Percentiles rank a stretch among this genome's conserved stretches.
These are phyloP conservation scores for Neoscytalidium dimidiatum DNA, from an alignment of 2,329 filamentous ascomycete genomes.

Conservation along the genomic window DNA sequence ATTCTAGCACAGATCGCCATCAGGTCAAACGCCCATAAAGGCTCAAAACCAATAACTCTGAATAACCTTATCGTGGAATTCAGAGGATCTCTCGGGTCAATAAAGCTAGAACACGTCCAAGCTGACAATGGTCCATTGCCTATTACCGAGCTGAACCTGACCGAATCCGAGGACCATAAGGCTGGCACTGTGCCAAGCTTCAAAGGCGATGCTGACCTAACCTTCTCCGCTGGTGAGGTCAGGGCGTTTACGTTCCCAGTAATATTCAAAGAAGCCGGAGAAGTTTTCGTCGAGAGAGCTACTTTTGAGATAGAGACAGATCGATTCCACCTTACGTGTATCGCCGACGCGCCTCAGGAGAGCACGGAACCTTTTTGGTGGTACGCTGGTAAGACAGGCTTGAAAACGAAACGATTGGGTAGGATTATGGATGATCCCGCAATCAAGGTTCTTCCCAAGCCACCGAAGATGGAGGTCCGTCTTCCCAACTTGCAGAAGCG, in stretches of 20 bases:
- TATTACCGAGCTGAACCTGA: constrained; percentile 2
- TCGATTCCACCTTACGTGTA: constrained; percentile 68
- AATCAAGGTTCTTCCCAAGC: constrained; percentile 79
- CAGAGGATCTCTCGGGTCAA: constrained; percentile 46
- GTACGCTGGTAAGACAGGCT: constrained; percentile 29
- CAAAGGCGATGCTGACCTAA: constrained; percentile 63
- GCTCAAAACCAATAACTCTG: constrained; percentile 49
- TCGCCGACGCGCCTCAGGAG: constrained; percentile 49
- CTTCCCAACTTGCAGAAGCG: constrained; percentile 64
- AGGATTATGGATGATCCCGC: constrained; percentile 44
- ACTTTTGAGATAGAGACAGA: constrained; percentile 65
- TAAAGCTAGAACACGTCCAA: constrained; percentile 32
- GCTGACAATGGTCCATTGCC: constrained; percentile 21
- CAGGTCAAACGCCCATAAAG: constrained; percentile 48
- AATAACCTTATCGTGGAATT: constrained; percentile 55
- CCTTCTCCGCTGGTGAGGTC: constrained; percentile 65
- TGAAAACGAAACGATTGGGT: constrained; percentile 32
- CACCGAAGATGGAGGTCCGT: constrained; percentile 83
- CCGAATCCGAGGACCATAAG: constrained; percentile 3
- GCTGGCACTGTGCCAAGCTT: constrained; percentile 38
- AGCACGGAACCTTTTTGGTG: constrained; percentile 35
- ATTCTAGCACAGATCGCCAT: constrained; percentile 58
- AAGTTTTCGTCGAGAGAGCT: constrained; percentile 66
- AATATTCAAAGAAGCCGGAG: constrained; percentile 79
- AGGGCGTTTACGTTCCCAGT: constrained; percentile 72